Evolutionary conservation across 2,329 filamentous ascomycete genomes (phyloP).

Genomic region (Teratosphaeria epicoccoides): DNA sequence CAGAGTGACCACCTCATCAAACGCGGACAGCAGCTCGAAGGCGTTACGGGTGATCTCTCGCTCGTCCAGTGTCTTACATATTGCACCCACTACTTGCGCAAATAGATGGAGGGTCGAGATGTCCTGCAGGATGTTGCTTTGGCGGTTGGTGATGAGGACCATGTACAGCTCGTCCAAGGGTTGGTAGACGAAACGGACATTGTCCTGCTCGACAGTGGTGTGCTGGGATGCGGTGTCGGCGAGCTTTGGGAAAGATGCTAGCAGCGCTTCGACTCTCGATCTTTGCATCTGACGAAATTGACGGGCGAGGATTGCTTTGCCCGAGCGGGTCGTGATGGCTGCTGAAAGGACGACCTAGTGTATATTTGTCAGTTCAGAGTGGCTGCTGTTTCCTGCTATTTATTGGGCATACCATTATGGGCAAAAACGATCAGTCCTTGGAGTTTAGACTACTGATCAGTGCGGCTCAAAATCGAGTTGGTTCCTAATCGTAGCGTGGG

Average conservation of each 20-base stretch:
- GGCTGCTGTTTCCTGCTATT: not conserved
- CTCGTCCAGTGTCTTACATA: slow-evolving; percentile 93
- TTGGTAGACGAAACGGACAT: slow-evolving; percentile 98
- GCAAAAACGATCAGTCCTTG: not conserved
- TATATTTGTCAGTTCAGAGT: slow-evolving; percentile 4
- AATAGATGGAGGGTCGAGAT: slow-evolving; percentile 98
- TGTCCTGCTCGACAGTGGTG: slow-evolving; percentile 97
- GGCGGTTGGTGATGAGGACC: slow-evolving; percentile 97
- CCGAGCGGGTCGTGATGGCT: slow-evolving; percentile 95
- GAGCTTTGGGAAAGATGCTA: slow-evolving; percentile 95
- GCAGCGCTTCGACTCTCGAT: slow-evolving; percentile 88
- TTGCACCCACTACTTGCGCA: slow-evolving; percentile 90
- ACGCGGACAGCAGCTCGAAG: slow-evolving; percentile 90
- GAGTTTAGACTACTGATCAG: not conserved
- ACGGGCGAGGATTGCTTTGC: slow-evolving; percentile 94
- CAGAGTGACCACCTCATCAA: slow-evolving; percentile 91
- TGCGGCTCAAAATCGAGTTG: not conserved
- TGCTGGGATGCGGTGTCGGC: slow-evolving; percentile 94
- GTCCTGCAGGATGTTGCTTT: slow-evolving; percentile 98
- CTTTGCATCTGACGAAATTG: slow-evolving; percentile 97
- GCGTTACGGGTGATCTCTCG: slow-evolving; percentile 90
- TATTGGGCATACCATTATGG: slow-evolving; percentile 22
- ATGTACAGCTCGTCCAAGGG: slow-evolving; percentile 99
- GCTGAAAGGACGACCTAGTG: slow-evolving; percentile 89
- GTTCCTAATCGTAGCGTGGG: no score